These are phyloP conservation scores for Tephrocybe sp. DNA, from an alignment of 768 basidiomycete species.

Conservation along the genomic window DNA sequence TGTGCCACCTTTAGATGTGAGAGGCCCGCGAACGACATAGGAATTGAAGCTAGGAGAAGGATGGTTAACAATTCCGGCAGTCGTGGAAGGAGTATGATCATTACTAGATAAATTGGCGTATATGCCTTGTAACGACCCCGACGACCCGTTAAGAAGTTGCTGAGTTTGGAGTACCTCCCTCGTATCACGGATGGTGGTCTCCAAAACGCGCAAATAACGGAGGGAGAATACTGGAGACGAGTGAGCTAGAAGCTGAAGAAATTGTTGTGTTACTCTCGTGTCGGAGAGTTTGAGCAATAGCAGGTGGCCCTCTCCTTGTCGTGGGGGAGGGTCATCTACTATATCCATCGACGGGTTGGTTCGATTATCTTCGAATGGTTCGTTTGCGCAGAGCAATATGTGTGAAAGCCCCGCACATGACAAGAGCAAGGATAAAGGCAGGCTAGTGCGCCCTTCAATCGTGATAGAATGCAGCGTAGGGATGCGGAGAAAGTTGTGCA, in stretches of 20 bases:
- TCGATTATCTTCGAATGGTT: neutral
- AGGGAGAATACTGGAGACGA: neutral
- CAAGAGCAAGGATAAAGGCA: neutral
- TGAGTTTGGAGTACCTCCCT: neutral
- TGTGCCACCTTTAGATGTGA: neutral
- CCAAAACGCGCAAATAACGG: neutral
- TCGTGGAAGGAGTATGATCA: neutral
- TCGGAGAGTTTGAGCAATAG: neutral
- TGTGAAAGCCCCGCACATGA: neutral
- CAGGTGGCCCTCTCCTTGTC: neutral
- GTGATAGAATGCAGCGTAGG: neutral
- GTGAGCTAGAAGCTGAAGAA: neutral
- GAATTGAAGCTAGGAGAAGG: neutral
- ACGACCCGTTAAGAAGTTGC: neutral
- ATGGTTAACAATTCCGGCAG: neutral
- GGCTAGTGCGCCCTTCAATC: neutral
- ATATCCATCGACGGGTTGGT: neutral
- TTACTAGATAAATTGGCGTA: neutral
- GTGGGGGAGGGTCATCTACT: neutral
- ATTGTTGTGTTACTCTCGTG: neutral
- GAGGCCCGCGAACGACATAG: neutral
- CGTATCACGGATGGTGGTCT: neutral
- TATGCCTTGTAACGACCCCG: neutral
- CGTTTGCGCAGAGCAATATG: neutral
- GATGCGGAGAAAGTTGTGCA: neutral